Evolutionary conservation across 2,329 filamentous ascomycete genomes (phyloP).

Genomic region (Arthrobotrys megalospora): DNA sequence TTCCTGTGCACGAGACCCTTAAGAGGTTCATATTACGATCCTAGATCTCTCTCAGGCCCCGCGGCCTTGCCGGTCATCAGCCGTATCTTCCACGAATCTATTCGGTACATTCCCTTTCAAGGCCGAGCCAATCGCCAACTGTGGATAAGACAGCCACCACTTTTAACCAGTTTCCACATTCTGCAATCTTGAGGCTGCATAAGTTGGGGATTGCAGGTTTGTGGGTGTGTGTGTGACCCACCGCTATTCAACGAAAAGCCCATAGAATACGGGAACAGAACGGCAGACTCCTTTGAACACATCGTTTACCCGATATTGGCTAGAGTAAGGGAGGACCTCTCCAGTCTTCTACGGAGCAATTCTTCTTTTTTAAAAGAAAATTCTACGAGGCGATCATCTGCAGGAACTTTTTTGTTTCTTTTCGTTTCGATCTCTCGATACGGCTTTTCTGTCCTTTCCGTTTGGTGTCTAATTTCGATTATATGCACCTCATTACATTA

Average conservation of each 20-base stretch:
- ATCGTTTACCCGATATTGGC: slow-evolving; percentile 33
- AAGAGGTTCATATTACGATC: slow-evolving; percentile 11
- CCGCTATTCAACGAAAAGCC: slow-evolving; percentile 20
- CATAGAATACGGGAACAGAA: neutral
- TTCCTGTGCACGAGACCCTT: slow-evolving; percentile 28
- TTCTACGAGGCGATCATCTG: slow-evolving; percentile 36
- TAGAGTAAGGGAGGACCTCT: slow-evolving; percentile 4
- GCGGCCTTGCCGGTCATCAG: slow-evolving; percentile 23
- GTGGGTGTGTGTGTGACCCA: slow-evolving; percentile 33
- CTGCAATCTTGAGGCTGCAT: slow-evolving; percentile 45
- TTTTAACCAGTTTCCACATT: slow-evolving; percentile 39
- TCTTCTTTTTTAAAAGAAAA: slow-evolving; percentile 23
- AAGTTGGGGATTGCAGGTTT: slow-evolving; percentile 25
- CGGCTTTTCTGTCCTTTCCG: slow-evolving; percentile 6
- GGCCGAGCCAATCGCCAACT: slow-evolving; percentile 46
- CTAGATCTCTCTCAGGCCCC: slow-evolving; percentile 20
- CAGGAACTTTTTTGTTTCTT: slow-evolving; percentile 38
- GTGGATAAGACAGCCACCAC: slow-evolving; percentile 46
- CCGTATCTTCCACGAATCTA: slow-evolving; percentile 28
- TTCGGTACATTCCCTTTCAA: slow-evolving; percentile 22
- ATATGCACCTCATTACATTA: slow-evolving; percentile 23
- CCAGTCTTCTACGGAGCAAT: slow-evolving; percentile 40
- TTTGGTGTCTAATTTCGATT: slow-evolving; percentile 16
- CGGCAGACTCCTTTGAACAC: neutral
- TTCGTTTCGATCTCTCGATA: slow-evolving; percentile 16